phyloP scores from a whole-genome alignment of 2,329 filamentous ascomycete species.

The Clarireedia monteithiana region DNA sequence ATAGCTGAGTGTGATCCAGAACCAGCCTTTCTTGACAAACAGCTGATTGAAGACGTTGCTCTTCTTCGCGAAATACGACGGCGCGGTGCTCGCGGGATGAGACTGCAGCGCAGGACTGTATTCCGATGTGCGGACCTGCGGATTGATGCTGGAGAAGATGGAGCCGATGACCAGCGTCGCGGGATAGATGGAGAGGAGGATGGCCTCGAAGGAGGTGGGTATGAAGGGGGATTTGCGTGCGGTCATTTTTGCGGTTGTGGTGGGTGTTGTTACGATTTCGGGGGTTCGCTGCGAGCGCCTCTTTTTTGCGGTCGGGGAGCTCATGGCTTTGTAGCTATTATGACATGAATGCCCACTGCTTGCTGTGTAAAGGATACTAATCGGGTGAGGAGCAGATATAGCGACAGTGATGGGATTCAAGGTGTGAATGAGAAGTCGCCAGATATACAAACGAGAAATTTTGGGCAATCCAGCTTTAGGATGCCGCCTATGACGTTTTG shows the following conservation, averaged over 20 bases:
- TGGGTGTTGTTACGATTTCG: constrained; percentile 15
- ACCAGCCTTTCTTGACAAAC: constrained; percentile 95
- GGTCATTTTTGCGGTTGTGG: constrained; percentile 14
- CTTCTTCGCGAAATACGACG: constrained; percentile 90
- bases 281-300: constrained; percentile 24
- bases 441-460: constrained; percentile 4
- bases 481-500: constrained; percentile 9
- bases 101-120: constrained; percentile 58
- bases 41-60: constrained; percentile 84
- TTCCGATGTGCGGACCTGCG: constrained; percentile 53
- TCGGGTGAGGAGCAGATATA: too few relatives aligned
- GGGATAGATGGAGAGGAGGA: constrained; percentile 66
- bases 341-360: too few relatives aligned
- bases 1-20: constrained; percentile 77
- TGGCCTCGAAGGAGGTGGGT: constrained; percentile 60
- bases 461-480: neutral
- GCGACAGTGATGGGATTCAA: neutral
- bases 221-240: constrained; percentile 46
- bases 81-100: constrained; percentile 52
- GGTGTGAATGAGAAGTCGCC: neutral
- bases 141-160: constrained; percentile 71
- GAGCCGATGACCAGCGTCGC: constrained; percentile 71
- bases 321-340: constrained; percentile 22
- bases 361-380: too few relatives aligned
- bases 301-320: constrained; percentile 22